Base-by-base conservation (phyloP, 495 filamentous ascomycete genomes). In the Aspergillus sparsus region DNA sequence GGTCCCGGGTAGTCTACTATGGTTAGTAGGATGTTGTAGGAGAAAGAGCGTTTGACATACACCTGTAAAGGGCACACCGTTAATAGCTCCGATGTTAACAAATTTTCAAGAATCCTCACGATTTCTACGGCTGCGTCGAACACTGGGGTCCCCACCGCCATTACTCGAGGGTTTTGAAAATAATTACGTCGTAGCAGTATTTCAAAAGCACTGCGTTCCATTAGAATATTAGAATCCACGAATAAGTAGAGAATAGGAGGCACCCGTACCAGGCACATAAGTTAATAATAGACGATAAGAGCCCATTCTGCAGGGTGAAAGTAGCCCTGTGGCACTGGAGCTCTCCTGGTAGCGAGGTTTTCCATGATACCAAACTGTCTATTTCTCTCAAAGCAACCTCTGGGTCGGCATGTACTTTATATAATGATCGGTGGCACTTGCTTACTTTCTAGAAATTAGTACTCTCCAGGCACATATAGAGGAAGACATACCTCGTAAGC, bases 1-100 rank as follows among this genome's bases (percentile, higher is more conserved):
- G 15, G 58, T 49, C 12, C 62, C 42, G 1, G 66, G 62, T 36
- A 65, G 13, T 51, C 65, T 67, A 18, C 10, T 7, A 4, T 18
- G 15, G 34, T 53, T 11, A 53, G 34, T 15, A 11, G 13, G 12
- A 8, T n/a, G 8, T 16, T 15, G 6, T 2, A 16, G 6, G 15
- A 13, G 18, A 15, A 16, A 16, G 15, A 8, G 3, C 13, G 12
- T 5, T n/a, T 7, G 12, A 46, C 57, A 16, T 59, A 59, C 57
- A 51, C 6, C 7, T 49, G 35, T 8, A 59, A 7, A 6, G 49
- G 39, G 12, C 16, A 32, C 9, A 44, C 11, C 3, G 35, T 27
- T 4, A 59, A 13, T 0, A 59, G 44, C 34, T 53, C 35, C 6
- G 47, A 44, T 35, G 57, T 33, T n/a, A 59, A n/a, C 12, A 59